These are phyloP conservation scores for Ophiocordyceps camponoti-floridani DNA, from an alignment of 2,329 filamentous ascomycete species.

Conservation along the genomic window DNA sequence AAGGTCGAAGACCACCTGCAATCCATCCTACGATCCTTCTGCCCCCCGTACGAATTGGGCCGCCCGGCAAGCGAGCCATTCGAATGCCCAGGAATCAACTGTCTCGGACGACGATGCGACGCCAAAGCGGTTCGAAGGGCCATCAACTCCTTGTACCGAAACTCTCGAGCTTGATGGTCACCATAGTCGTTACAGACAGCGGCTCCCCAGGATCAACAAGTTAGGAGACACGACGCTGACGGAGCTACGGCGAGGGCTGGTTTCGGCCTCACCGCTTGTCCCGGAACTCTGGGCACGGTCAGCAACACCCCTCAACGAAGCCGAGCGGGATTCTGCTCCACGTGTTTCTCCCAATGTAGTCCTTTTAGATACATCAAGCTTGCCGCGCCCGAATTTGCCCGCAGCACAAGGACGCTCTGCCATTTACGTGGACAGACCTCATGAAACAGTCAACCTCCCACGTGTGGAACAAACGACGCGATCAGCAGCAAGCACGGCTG, in stretches of 20 bases:
- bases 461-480: neutral
- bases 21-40: constrained; percentile 18
- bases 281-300: neutral
- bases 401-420: neutral
- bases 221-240: neutral
- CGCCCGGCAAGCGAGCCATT: constrained; percentile 3
- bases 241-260: neutral
- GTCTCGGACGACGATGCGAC: neutral
- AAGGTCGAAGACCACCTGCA: constrained; percentile 35
- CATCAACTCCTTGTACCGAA: neutral
- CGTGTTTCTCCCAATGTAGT: neutral
- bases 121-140: neutral
- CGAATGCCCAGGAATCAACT: neutral
- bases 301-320: neutral
- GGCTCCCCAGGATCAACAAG: neutral
- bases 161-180: neutral
- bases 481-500: neutral
- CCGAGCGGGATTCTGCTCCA: neutral
- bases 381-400: neutral
- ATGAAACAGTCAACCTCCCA: neutral
- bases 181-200: neutral
- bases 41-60: constrained; percentile 4
- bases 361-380: neutral
- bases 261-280: neutral
- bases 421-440: neutral